These are phyloP conservation scores for Afroboletus lepidellus DNA, from an alignment of 1,284 basidiomycete species.

Conservation along the genomic window DNA sequence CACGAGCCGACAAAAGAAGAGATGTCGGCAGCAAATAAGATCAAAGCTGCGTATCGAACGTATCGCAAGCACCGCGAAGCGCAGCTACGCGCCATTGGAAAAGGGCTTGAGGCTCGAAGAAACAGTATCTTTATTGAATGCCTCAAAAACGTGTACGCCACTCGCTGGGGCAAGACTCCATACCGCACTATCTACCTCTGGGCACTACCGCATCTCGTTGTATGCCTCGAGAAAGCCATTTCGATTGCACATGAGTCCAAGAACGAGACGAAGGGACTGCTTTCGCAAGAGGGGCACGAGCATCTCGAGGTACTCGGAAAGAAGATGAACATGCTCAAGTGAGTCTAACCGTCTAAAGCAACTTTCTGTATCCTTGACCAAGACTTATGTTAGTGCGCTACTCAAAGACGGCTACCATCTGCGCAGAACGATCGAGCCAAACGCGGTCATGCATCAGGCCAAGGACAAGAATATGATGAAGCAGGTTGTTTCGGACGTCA, in stretches of 20 bases:
- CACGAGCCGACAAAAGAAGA: slow-evolving; percentile 24
- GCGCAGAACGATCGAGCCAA: slow-evolving; percentile 30
- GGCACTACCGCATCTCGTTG: slow-evolving; percentile 47
- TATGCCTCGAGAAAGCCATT: slow-evolving; percentile 43
- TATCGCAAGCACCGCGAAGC: slow-evolving; percentile 28
- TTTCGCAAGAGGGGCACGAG: slow-evolving; percentile 30
- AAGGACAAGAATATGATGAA: slow-evolving; percentile 23
- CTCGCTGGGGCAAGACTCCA: slow-evolving; percentile 34
- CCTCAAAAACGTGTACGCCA: slow-evolving; percentile 29
- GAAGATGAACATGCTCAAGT: slow-evolving; percentile 34
- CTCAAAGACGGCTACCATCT: slow-evolving; percentile 23
- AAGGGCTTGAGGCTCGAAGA: slow-evolving; percentile 25
- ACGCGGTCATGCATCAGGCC: slow-evolving; percentile 26
- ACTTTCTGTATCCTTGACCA: not conserved
- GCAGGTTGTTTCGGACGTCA: slow-evolving; percentile 23
- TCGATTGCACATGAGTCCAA: slow-evolving; percentile 33
- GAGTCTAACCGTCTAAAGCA: slow-evolving; percentile 11
- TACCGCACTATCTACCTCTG: slow-evolving; percentile 50
- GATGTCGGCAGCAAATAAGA: slow-evolving; percentile 16
- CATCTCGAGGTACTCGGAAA: slow-evolving; percentile 37
- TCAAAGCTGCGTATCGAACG: slow-evolving; percentile 18
- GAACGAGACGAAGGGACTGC: slow-evolving; percentile 35
- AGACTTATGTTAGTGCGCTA: slow-evolving; percentile 16
- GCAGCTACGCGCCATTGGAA: slow-evolving; percentile 28
- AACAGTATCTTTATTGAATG: slow-evolving; percentile 36